Conservation (phyloP, 129 eudicot species). For the Apium graveolens region DNA sequence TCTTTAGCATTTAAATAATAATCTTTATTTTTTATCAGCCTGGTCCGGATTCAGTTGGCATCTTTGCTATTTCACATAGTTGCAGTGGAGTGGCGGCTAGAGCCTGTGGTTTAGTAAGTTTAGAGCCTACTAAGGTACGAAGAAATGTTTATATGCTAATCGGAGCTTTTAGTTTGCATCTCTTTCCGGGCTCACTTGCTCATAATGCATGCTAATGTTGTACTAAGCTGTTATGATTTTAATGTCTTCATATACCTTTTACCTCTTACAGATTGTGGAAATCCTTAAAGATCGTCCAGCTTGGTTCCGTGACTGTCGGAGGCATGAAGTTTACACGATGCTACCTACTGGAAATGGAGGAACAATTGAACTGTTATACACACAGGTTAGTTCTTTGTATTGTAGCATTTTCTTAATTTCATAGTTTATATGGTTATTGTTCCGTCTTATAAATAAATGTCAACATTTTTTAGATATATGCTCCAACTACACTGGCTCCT, state of each 20-base stretch:
- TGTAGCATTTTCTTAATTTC: neutral
- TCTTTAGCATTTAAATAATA: neutral
- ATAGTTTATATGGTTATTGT: neutral
- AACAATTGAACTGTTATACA: constrained; percentile 81
- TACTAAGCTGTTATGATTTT: neutral
- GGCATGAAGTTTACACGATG: constrained; percentile 76
- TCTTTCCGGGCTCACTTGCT: neutral
- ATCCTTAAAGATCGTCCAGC: constrained; percentile 95
- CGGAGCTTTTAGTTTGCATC: neutral
- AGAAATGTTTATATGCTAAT: neutral
- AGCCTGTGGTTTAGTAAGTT: constrained; percentile 95
- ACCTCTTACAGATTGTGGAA: constrained; percentile 60
- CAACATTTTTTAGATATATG: constrained; percentile 51
- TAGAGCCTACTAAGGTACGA: constrained; percentile 82
- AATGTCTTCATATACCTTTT: neutral
- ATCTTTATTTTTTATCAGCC: constrained; percentile 48
- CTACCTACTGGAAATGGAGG: constrained; percentile 94
- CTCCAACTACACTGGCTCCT: constrained; percentile 95
- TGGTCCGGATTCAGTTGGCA: constrained; percentile 99
- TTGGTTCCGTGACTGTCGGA: constrained; percentile 98
- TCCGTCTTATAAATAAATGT: constrained; percentile 5
- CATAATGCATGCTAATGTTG: neutral
- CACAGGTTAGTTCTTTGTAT: constrained; percentile 45
- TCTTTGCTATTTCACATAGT: constrained; percentile 90
- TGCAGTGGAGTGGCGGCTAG: constrained; percentile 98